Base-by-base conservation (phyloP, 495 filamentous ascomycete species). In the Penicillium malachiteum region DNA sequence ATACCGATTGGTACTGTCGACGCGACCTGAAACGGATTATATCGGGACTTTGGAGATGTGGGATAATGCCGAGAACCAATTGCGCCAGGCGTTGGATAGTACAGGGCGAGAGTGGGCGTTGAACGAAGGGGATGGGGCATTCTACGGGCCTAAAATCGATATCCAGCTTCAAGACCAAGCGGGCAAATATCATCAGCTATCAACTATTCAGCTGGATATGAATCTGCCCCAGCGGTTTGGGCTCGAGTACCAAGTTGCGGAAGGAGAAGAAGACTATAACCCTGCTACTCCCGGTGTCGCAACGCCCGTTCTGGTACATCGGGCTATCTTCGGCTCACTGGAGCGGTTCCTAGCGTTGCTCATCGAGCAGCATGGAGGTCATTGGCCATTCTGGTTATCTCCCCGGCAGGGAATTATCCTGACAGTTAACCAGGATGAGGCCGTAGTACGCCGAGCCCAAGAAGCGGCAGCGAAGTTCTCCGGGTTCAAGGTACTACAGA, bases 71-170 rank as follows among this genome's bases (percentile, higher is more conserved):
- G 92, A 97, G 67, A 65, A 61, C 11, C 87, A 90, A 43, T 74
- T 97, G 46, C 86, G 79, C 48, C 67, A 81, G 44, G 88, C 91
- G 1, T 73, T 97, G 31, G 77, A 87, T 48, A 77, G 72, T 9
- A 88, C 81, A 21, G 84, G 84, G 3, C 78, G 81, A 44, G 64
- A 78, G 21, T 96, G 89, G 88, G 78, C 78, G 0, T 34, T 92
- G 48, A 92, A 89, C 57, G 80, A 85, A 57, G 91, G 90, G 7
- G 92, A 96, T 55, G 92, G 92, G 30, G 92, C 92, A 6, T 97
- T 97, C 64, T 97, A 96, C 68, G 92, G 92, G 0, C 92, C 92
- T 9, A 97, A 97, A 73, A 96, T 97, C 58, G 92, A 97, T 62
- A 87, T 96, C 41, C 87, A 95, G 43, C 72, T 96, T 10, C 84